Base-by-base conservation (phyloP, 23 red algal genomes). In the Rhodosorus marinus region DNA sequence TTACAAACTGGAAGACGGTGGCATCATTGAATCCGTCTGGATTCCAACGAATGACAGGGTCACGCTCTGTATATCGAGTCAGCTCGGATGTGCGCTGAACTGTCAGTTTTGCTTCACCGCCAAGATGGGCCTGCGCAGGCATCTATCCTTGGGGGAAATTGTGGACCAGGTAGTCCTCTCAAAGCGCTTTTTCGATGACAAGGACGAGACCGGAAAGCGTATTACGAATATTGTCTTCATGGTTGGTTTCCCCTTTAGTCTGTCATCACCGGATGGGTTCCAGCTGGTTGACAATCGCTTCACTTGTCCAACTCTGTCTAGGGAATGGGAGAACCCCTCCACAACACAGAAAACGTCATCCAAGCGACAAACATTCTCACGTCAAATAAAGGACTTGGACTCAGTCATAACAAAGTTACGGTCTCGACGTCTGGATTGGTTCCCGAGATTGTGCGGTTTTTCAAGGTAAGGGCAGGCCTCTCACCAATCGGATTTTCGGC, bases 61-160 rank as follows among this genome's bases (percentile, higher is more conserved):
- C 8, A 84, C 88, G 11, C 46, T 95, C 2, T 95, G 88, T 60
- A 57, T 95, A 17, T 95, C 88, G 8, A 66, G 58, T 2, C 64
- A 81, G 31, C 36, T 81, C 14, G 88, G 88, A 9, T 95, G 88
- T 47, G 88, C 77, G 0, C 33, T 80, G 31, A 95, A 85, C 59
- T 95, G 88, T 48, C 88, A 95, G 65, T 95, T 95, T 43, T 95
- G 88, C 35, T 59, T 74, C 24, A 95, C 88, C 3, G 88, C 70
- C 35, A 53, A 70, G 43, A 78, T 76, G 6, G 88, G 88, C 22
- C 75, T 80, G 26, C 64, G 47, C 30, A 24, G 67, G 1, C 69
- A 81, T 6, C 56, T 95, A 1, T 68, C 59, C 28, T 35, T 55
- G 6, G 88, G 57, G 8, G 88, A 95, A 58, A 95, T 95, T 69